Evolutionary conservation across 2,329 filamentous ascomycete genomes (phyloP).

Genomic region (Pseudohalonectria lignicola): DNA sequence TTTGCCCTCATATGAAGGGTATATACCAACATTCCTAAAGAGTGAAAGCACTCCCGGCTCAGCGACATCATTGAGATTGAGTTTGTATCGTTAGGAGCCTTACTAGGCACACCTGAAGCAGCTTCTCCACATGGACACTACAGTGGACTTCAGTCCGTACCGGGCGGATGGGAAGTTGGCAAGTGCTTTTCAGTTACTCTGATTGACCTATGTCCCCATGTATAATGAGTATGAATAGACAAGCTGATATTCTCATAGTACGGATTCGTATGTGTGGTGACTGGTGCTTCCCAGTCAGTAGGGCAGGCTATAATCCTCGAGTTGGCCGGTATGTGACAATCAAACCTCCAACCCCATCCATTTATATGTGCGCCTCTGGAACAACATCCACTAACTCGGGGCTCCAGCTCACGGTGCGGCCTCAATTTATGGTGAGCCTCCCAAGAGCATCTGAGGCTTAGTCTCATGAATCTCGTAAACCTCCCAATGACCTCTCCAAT

Average conservation of each 20-base stretch:
- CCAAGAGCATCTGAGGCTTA: too few species aligned
- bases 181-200: conserved; percentile 11
- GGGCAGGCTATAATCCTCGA: conserved; percentile 49
- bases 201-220: not conserved
- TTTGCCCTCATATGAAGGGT: too few species aligned
- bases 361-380: too few species aligned
- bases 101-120: too few species aligned
- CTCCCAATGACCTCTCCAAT: too few species aligned
- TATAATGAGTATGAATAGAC: not conserved
- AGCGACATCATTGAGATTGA: too few species aligned
- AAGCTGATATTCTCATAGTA: conserved; percentile 27
- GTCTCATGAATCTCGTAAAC: too few species aligned
- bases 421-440: conserved; percentile 40
- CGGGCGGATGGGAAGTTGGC: conserved; percentile 45
- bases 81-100: too few species aligned
- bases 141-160: conserved; percentile 45
- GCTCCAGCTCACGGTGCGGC: conserved; percentile 48
- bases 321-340: conserved; percentile 36
- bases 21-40: too few species aligned
- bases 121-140: conserved; percentile 16
- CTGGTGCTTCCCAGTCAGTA: conserved; percentile 48
- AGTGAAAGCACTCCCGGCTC: too few species aligned
- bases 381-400: too few species aligned
- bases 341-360: too few species aligned
- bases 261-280: conserved; percentile 55